Base-by-base conservation (phyloP, 257 asterid species). In the Rehmannia glutinosa region DNA sequence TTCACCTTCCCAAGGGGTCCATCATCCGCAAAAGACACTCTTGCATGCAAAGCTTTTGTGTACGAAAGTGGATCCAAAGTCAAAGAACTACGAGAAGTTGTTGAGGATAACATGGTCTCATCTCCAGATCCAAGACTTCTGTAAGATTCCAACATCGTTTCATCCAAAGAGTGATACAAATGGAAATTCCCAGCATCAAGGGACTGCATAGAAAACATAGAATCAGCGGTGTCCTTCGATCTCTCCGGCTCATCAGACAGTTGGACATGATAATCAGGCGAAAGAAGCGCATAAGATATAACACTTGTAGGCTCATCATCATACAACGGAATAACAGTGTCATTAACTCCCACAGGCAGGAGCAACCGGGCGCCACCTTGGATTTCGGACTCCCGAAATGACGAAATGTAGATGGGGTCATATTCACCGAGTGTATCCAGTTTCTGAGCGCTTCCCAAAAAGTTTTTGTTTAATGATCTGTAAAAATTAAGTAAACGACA, bases 281-380 rank as follows among this genome's bases (percentile, higher is more conserved):
- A 87, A 60, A 71, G 83, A 21, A 92, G 94, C 51, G 86, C 97
- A 78, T 84, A 85, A 19, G 97, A 68, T 66, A 92, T 84, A 54
- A 86, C 70, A 69, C 98, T 92, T n/a, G 98, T 92, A 15, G 92
- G 97, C 70, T 92, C 97, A 73, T 85, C 97, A 69, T 92, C 97
- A 64, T 84, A 89, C 20, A 92, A 85, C 28, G 98, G 92, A 73
- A 92, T 41, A 72, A 92, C 96, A 60, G 77, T 82, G 65, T 84
- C 97, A 42, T 84, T 89, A 36, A 78, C 77, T 64, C 96, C 98
- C 15, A 85, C 81, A 46, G 92, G 88, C 60, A 87, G 78, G 67
- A 87, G 89, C 74, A 84, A 70, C 68, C 86, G 83, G 59, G 89
- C 87, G 35, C 98, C 98, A 55, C 86, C 78, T 73, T 77, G 80